A percentile compares a stretch with the other conserved stretches of the same genome.
These are phyloP conservation scores for Phytophthora pluvialis DNA, from an alignment of 352 stramenopile genomes.

Conservation along the genomic window DNA sequence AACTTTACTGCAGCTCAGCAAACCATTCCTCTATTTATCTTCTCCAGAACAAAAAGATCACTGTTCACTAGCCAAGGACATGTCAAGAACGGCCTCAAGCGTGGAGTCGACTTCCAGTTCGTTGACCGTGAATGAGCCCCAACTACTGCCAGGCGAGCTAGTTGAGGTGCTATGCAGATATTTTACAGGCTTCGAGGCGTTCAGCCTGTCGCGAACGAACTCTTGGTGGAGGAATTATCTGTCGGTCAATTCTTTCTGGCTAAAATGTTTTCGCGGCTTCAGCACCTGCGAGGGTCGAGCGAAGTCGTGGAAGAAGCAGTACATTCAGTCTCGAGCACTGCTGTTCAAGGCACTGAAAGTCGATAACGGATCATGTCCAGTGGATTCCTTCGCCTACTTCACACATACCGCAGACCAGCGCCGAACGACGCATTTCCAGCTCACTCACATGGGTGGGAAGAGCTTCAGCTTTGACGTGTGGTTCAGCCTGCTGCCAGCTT, in stretches of 20 bases:
- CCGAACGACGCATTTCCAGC: background rate
- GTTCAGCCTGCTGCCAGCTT: background rate
- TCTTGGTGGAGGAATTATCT: conserved; percentile 9
- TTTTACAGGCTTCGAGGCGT: conserved; percentile 33
- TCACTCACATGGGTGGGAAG: conserved; percentile 10
- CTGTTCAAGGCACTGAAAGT: conserved; percentile 1
- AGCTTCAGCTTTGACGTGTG: background rate
- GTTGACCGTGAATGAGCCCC: background rate
- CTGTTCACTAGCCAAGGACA: too few relatives aligned
- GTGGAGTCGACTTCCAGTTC: background rate
- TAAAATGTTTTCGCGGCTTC: conserved; percentile 1
- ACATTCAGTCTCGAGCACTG: conserved; percentile 15
- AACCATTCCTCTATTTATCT: conserved; percentile 4
- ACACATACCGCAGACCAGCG: background rate
- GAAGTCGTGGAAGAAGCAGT: conserved; percentile 1
- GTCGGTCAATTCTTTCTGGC: conserved; percentile 8
- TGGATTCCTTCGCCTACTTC: conserved; percentile 13
- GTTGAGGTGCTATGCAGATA: conserved; percentile 22
- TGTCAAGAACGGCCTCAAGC: too few relatives aligned
- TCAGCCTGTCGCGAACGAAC: conserved; percentile 28
- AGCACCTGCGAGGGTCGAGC: background rate
- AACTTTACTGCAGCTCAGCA: too few relatives aligned
- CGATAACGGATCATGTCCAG: background rate
- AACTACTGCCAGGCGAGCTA: conserved; percentile 14
- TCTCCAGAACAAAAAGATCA: too few relatives aligned